Conservation (phyloP, 257 asterid genomes). For the Nicotiana undulata region DNA sequence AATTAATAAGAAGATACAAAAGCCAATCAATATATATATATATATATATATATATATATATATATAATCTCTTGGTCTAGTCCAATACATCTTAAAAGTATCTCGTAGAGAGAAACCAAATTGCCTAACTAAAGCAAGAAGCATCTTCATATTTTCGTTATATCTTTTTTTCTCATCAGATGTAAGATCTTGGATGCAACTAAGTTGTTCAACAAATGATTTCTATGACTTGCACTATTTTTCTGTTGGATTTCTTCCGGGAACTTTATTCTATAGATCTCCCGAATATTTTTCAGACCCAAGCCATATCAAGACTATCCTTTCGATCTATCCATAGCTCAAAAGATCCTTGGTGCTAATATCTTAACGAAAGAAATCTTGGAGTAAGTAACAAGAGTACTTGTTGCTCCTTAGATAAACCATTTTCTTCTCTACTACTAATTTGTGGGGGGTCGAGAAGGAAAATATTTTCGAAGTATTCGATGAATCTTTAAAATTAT, state of each 20-base stretch:
- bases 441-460: conserved; percentile 25
- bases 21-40: conserved; percentile 43
- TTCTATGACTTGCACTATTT: conserved; percentile 21
- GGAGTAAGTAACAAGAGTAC: conserved; percentile 24
- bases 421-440: conserved; percentile 22
- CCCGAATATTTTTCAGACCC: conserved; percentile 22
- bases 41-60: no score
- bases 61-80: conserved; percentile 16
- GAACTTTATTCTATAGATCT: conserved; percentile 15
- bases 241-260: neutral
- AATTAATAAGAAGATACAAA: conserved; percentile 42
- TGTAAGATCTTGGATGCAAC: neutral
- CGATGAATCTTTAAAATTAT: neutral
- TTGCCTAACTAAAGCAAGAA: neutral
- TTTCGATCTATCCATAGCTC: conserved; percentile 37
- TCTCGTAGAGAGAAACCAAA: conserved; percentile 29
- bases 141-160: neutral
- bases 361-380: conserved; percentile 18
- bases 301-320: conserved; percentile 12
- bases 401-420: conserved; percentile 27
- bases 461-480: conserved; percentile 29
- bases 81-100: conserved; percentile 25
- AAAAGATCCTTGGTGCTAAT: conserved; percentile 3
- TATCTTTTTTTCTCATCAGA: no score
- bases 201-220: conserved; percentile 23